Conservation (phyloP, 2,329 filamentous ascomycete genomes). For the Aspergillus oerlinghausenensis region DNA sequence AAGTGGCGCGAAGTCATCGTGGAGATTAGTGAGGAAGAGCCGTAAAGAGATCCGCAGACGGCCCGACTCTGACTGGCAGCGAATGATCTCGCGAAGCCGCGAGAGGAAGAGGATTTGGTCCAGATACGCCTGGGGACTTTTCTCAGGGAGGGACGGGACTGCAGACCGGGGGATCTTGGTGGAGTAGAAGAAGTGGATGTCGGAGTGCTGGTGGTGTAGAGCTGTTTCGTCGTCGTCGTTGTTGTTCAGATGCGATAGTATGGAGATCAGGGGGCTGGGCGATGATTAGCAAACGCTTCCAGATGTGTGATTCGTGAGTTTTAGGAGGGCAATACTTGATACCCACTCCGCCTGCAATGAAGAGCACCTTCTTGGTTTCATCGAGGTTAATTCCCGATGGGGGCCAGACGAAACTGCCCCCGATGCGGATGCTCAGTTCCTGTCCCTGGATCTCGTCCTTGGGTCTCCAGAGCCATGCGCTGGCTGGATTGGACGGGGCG, state of each 20-base stretch:
- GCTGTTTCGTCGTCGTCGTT: conserved; percentile 41
- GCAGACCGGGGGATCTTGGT: conserved; percentile 39
- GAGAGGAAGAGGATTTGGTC: conserved; percentile 45
- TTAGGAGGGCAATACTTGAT: conserved; percentile 57
- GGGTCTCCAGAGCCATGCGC: conserved; percentile 69
- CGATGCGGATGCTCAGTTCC: conserved; percentile 64
- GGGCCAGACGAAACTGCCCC: conserved; percentile 78
- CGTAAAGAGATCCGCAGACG: conserved; percentile 28
- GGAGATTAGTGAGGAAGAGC: conserved; percentile 31
- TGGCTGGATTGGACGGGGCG: conserved; percentile 66
- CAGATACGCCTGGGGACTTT: conserved; percentile 11
- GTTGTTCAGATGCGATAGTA: conserved; percentile 55
- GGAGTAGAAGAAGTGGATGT: conserved; percentile 62
- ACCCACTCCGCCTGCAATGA: conserved; percentile 77
- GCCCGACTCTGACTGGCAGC: conserved; percentile 21
- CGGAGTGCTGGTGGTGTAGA: conserved; percentile 22
- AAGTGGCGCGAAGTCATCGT: conserved; percentile 5
- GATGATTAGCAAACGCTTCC: conserved; percentile 6
- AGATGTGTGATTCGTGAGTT: background rate
- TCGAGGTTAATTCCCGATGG: conserved; percentile 43
- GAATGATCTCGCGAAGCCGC: conserved; percentile 38
- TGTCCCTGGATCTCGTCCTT: conserved; percentile 53
- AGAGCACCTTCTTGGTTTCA: conserved; percentile 57
- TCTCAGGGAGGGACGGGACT: background rate
- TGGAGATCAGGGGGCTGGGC: conserved; percentile 66